Evolutionary conservation across 2,329 filamentous ascomycete genomes (phyloP).

Genomic region (Colletotrichum tabaci): DNA sequence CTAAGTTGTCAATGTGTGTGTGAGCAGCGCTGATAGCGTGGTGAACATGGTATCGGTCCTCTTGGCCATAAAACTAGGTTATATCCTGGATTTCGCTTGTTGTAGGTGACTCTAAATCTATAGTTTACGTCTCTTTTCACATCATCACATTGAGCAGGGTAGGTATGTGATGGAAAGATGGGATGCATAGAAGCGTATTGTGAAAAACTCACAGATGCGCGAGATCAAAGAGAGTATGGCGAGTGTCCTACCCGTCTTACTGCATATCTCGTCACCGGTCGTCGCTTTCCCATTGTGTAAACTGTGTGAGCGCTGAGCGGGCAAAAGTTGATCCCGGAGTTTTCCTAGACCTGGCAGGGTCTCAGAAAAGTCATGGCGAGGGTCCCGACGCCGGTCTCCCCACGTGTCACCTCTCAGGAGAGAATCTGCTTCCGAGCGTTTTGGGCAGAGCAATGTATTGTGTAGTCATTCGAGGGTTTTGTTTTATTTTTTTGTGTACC

Average conservation of each 20-base stretch:
- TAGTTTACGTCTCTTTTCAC: not conserved
- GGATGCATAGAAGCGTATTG: not conserved
- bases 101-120: not conserved
- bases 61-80: no score
- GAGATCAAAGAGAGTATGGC: no score
- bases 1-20: no score
- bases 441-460: not conserved
- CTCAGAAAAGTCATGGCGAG: not conserved
- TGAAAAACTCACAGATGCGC: not conserved
- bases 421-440: no score
- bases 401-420: not conserved
- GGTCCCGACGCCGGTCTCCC: slow-evolving; percentile 2
- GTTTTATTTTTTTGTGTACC: fast-evolving
- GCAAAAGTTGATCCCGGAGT: not conserved
- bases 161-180: not conserved
- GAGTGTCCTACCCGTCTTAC: no score
- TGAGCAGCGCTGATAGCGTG: not conserved
- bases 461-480: no score
- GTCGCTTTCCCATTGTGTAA: not conserved
- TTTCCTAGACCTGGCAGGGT: not conserved
- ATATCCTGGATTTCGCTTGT: not conserved
- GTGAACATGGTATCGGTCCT: no score
- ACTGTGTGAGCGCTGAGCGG: not conserved
- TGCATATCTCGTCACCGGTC: not conserved
- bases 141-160: not conserved